These are phyloP conservation scores for Aspergillus panamensis DNA, from an alignment of 495 filamentous ascomycete genomes.

Conservation along the genomic window DNA sequence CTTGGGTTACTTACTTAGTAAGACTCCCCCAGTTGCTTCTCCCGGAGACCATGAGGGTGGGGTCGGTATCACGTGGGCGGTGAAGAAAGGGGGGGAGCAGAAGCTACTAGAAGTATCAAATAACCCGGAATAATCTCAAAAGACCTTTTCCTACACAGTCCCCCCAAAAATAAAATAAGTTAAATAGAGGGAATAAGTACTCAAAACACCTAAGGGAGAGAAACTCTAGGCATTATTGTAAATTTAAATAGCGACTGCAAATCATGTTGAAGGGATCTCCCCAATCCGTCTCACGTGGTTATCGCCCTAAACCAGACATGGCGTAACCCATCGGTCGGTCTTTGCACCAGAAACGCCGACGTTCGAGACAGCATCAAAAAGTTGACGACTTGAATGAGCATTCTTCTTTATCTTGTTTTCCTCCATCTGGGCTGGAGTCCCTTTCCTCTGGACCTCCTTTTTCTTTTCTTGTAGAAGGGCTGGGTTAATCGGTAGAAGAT, in stretches of 20 bases:
- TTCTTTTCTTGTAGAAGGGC: constrained; percentile 13
- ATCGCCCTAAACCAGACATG: constrained; percentile 5
- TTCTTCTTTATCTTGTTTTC: constrained; percentile 8
- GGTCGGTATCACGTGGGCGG: constrained; percentile 20
- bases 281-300: constrained; percentile 19
- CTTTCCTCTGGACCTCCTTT: constrained; percentile 13
- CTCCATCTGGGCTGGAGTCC: constrained; percentile 17
- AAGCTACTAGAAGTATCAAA: constrained; percentile 20
- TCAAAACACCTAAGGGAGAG: too few species aligned
- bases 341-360: constrained; percentile 16
- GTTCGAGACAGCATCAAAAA: background rate
- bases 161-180: too few species aligned
- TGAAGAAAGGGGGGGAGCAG: constrained; percentile 10
- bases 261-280: too few species aligned
- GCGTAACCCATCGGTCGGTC: constrained; percentile 7
- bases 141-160: too few species aligned
- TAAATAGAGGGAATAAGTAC: too few species aligned
- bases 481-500: constrained; percentile 1
- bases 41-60: background rate
- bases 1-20: too few species aligned
- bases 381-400: constrained; percentile 14
- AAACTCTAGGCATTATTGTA: too few species aligned
- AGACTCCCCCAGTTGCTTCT: background rate
- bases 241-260: too few species aligned
- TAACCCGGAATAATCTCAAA: constrained; percentile 13